phyloP scores from a whole-genome alignment of 2,329 filamentous ascomycete species.

The Coniochaeta sp. region DNA sequence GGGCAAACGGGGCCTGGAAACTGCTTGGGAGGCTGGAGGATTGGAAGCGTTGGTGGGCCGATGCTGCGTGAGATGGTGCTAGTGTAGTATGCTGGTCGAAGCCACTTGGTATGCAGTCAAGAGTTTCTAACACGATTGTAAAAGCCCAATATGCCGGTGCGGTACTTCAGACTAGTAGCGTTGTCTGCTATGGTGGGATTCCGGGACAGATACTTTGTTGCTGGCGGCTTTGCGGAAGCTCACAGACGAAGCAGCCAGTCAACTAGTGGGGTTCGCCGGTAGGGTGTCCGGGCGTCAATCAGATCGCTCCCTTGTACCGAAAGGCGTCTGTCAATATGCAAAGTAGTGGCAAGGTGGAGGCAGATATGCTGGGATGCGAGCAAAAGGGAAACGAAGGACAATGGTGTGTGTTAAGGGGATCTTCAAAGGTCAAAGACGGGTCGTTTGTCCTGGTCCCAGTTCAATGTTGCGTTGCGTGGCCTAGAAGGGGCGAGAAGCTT shows the following conservation, averaged over 20 bases:
- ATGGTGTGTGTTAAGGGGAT: neutral
- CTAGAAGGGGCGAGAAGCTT: neutral
- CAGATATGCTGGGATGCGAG: neutral
- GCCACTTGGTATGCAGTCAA: neutral
- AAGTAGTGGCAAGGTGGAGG: neutral
- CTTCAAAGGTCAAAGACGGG: neutral
- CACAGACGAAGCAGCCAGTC: neutral
- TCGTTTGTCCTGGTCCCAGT: neutral
- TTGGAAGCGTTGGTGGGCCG: neutral
- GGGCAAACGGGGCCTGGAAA: neutral
- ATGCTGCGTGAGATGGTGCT: neutral
- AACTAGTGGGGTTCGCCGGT: neutral
- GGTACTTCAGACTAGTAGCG: neutral
- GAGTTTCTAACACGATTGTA: neutral
- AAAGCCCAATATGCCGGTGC: neutral
- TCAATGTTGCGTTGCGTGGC: neutral
- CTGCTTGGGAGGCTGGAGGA: neutral
- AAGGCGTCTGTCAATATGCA: conserved; percentile 1
- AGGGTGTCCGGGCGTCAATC: neutral
- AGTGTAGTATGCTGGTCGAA: neutral
- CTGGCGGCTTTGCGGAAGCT: too few relatives aligned
- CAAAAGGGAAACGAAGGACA: neutral
- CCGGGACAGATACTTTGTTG: neutral
- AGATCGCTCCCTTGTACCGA: neutral
- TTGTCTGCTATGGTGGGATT: neutral